Evolutionary conservation across 495 filamentous ascomycete species (phyloP).

Genomic region (Chaetomium cochliodes): DNA sequence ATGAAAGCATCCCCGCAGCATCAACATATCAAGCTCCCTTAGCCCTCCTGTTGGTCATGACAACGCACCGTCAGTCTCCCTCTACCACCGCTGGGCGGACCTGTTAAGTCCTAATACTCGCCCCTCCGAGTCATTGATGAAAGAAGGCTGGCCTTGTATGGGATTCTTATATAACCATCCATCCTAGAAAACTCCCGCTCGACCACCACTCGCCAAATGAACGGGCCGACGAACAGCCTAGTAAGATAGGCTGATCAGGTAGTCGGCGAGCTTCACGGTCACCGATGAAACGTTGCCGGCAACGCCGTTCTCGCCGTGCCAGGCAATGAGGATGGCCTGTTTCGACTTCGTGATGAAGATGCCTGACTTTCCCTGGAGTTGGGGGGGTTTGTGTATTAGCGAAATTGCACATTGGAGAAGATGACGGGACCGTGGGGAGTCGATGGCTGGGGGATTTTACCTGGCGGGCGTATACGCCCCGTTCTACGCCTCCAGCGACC

Average conservation of each 20-base stretch:
- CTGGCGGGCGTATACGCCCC: conserved; percentile 81
- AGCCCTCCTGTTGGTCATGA: background rate
- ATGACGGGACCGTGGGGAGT: background rate
- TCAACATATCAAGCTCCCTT: conserved; percentile 7
- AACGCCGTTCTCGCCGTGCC: conserved; percentile 70
- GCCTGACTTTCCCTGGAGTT: conserved; percentile 72
- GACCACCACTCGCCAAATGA: too few relatives aligned
- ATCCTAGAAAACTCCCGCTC: background rate
- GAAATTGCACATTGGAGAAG: background rate
- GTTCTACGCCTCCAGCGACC: conserved; percentile 66
- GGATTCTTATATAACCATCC: conserved; percentile 4
- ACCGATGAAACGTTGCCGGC: conserved; percentile 64
- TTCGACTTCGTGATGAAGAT: conserved; percentile 75
- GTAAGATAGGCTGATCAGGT: conserved; percentile 68
- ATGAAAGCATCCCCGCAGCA: background rate
- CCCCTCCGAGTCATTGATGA: background rate
- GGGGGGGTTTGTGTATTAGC: background rate
- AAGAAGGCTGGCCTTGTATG: background rate
- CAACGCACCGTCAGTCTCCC: background rate
- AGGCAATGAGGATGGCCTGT: conserved; percentile 80
- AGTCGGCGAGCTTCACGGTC: conserved; percentile 70
- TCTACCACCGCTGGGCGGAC: background rate
- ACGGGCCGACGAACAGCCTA: conserved; percentile 38
- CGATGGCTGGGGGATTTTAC: conserved; percentile 47
- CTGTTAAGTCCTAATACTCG: background rate